These are phyloP conservation scores for Closterium sp. DNA, from an alignment of 139 green algal genomes.

Conservation along the genomic window DNA sequence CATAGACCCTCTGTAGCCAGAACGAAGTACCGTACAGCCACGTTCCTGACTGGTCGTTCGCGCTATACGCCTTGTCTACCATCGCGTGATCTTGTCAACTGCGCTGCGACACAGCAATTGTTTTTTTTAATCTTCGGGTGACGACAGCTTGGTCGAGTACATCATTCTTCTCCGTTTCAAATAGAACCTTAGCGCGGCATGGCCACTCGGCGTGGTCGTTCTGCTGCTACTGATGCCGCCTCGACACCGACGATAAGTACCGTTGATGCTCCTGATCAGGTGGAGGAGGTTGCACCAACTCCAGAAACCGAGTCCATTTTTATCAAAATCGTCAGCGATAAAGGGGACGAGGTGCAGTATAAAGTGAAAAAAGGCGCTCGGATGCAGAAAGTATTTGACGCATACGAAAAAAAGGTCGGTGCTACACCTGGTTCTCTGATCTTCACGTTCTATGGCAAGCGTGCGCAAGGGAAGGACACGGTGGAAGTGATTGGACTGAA, in stretches of 20 bases:
- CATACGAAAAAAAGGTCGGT: neutral
- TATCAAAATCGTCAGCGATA: neutral
- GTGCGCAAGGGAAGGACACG: neutral
- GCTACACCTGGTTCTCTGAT: neutral
- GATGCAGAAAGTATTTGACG: neutral
- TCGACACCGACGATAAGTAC: neutral
- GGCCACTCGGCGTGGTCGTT: neutral
- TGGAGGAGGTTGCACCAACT: neutral
- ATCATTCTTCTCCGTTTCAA: neutral
- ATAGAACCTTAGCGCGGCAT: neutral
- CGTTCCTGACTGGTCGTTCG: no score
- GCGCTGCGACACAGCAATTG: no score
- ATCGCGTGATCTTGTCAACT: no score
- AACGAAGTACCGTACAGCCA: no score
- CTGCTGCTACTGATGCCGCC: neutral
- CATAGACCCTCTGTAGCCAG: no score
- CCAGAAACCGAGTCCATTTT: neutral
- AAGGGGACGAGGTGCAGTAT: neutral
- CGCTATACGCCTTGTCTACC: no score
- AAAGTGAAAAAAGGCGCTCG: neutral
- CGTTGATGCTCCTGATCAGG: neutral
- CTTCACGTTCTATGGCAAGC: neutral
- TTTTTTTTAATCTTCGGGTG: neutral
- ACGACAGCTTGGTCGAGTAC: neutral
- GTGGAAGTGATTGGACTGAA: neutral